These are phyloP conservation scores for Neodidymelliopsis sp. DNA, from an alignment of 2,329 filamentous ascomycete genomes.

Conservation along the genomic window DNA sequence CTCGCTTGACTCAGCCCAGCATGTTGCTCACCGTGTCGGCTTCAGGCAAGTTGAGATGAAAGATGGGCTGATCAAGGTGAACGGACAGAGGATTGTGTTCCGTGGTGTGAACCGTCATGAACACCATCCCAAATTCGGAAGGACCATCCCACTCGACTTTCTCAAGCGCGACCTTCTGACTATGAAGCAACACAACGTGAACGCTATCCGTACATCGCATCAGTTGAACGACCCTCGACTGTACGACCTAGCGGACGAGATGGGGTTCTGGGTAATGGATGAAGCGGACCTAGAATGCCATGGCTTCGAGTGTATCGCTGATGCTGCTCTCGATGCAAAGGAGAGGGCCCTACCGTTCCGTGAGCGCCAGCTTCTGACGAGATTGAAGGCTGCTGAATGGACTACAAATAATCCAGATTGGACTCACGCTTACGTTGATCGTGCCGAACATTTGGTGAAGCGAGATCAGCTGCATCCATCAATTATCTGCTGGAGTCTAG, in stretches of 20 bases:
- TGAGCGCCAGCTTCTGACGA: conserved; percentile 65
- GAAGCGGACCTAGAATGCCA: conserved; percentile 61
- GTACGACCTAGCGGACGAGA: conserved; percentile 68
- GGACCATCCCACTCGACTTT: conserved; percentile 68
- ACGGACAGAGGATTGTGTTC: conserved; percentile 67
- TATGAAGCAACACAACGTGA: conserved; percentile 77
- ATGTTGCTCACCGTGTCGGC: conserved; percentile 63
- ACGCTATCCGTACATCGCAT: conserved; percentile 73
- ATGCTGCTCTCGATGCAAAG: conserved; percentile 32
- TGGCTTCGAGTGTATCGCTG: conserved; percentile 52
- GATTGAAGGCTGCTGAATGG: conserved; percentile 63
- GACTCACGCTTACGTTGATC: conserved; percentile 71
- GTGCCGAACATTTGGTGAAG: conserved; percentile 68
- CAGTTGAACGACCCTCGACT: conserved; percentile 70
- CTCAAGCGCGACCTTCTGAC: conserved; percentile 68
- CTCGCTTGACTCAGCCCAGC: conserved; percentile 50
- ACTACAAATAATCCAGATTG: conserved; percentile 68
- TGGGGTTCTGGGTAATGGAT: conserved; percentile 72
- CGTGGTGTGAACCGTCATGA: conserved; percentile 75
- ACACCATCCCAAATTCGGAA: conserved; percentile 70
- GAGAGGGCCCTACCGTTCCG: conserved; percentile 62
- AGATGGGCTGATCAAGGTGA: conserved; percentile 67
- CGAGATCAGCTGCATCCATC: conserved; percentile 75
- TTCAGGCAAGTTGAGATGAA: conserved; percentile 71
- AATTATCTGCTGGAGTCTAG: conserved; percentile 77